Percentiles rank a stretch among this genome's conserved stretches.
Evolutionary conservation across 495 filamentous ascomycete species (phyloP).

Genomic region (Bathelium albidoporum): DNA sequence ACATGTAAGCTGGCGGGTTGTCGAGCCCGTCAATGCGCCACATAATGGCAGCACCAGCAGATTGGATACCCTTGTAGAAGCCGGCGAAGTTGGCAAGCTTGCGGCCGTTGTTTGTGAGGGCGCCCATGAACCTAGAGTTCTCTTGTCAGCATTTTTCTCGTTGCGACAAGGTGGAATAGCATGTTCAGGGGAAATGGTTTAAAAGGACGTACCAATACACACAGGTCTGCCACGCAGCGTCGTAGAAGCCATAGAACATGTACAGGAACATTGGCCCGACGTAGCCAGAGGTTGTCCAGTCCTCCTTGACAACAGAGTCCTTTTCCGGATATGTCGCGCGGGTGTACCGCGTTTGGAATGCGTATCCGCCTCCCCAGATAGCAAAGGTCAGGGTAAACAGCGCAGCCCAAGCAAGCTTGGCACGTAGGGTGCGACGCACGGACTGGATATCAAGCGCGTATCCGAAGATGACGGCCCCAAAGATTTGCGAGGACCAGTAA

Average conservation of each 20-base stretch:
- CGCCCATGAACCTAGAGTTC: conserved; percentile 69
- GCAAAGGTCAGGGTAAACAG: conserved; percentile 67
- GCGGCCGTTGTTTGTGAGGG: conserved; percentile 79
- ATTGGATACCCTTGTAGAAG: conserved; percentile 97
- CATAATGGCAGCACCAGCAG: conserved; percentile 79
- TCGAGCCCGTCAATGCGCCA: conserved; percentile 60
- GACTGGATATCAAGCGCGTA: conserved; percentile 57
- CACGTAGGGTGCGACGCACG: conserved; percentile 60
- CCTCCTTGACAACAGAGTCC: conserved; percentile 35
- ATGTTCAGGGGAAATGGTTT: background rate
- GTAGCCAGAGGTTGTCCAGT: conserved; percentile 59
- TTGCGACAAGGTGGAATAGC: background rate
- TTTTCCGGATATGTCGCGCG: conserved; percentile 30
- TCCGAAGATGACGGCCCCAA: conserved; percentile 71
- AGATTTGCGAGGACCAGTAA: conserved; percentile 83
- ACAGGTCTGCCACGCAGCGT: conserved; percentile 75
- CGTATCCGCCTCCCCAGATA: conserved; percentile 84
- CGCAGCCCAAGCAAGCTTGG: conserved; percentile 55
- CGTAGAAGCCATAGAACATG: conserved; percentile 88
- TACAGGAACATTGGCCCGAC: conserved; percentile 82
- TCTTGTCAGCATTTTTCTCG: background rate
- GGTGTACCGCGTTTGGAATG: conserved; percentile 57
- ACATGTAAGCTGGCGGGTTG: conserved; percentile 45
- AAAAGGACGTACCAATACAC: conserved; percentile 65
- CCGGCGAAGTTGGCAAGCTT: conserved; percentile 89